Evolutionary conservation across 1,284 basidiomycete genomes (phyloP).

Genomic region (Sanghuangporus sanghuang): DNA sequence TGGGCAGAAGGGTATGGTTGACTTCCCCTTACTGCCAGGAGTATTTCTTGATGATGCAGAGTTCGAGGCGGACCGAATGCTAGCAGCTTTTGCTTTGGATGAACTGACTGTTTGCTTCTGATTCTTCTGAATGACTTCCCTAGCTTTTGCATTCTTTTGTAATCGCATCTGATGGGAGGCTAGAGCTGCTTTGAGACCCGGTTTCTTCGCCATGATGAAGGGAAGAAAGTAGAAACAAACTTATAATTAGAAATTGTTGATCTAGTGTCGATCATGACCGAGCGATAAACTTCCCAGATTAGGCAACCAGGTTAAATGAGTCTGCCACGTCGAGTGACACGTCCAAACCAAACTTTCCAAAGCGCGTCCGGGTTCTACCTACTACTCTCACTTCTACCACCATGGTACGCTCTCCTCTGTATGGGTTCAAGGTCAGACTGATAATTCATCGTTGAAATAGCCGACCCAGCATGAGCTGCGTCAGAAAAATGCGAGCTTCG

Average conservation of each 20-base stretch:
- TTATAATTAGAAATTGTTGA: not conserved
- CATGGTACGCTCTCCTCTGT: constrained; percentile 28
- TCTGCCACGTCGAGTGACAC: constrained; percentile 16
- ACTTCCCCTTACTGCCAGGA: constrained; percentile 24
- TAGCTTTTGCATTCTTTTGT: constrained; percentile 49
- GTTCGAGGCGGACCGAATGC: constrained; percentile 23
- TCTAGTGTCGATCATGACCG: not conserved
- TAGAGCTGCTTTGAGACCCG: constrained; percentile 54
- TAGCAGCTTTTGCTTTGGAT: constrained; percentile 23
- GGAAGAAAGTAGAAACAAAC: not conserved
- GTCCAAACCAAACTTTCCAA: not conserved
- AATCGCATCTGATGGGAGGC: constrained; percentile 62
- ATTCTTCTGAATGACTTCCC: constrained; percentile 45
- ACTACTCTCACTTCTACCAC: constrained; percentile 8
- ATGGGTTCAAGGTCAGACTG: not conserved
- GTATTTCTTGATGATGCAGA: constrained; percentile 20
- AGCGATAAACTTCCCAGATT: not conserved
- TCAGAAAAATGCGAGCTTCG: constrained; percentile 73
- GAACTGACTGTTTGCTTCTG: constrained; percentile 34
- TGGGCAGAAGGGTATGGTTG: constrained; percentile 66
- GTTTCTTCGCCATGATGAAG: constrained; percentile 37
- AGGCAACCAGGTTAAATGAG: not conserved
- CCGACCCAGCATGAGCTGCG: constrained; percentile 72
- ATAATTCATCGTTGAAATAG: constrained; percentile 20
- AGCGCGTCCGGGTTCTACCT: not conserved